Evolutionary conservation across 495 filamentous ascomycete genomes (phyloP).

Genomic region (Hypoxylon intermedium): DNA sequence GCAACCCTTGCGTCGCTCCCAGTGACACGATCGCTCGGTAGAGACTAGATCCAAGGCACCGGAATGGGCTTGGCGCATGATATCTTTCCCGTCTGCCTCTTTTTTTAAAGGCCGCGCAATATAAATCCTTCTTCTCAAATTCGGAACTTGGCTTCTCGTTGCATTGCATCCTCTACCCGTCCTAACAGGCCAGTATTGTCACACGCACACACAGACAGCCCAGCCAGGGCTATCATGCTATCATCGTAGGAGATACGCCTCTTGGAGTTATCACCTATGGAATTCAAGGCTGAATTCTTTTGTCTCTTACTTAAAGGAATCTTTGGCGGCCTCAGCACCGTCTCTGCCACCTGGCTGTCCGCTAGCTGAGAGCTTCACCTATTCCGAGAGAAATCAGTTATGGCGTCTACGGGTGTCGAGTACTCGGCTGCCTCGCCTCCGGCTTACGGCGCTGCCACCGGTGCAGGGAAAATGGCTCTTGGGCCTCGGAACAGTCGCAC

Average conservation of each 20-base stretch:
- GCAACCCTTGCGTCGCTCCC: background rate
- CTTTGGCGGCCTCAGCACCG: conserved; percentile 5
- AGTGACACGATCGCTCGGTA: conserved; percentile 5
- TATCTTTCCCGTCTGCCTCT: too few species aligned
- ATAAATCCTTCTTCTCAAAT: conserved; percentile 2
- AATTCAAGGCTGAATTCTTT: conserved; percentile 53
- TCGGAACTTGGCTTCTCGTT: conserved; percentile 14
- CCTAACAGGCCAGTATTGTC: conserved; percentile 14
- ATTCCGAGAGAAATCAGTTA: conserved; percentile 1
- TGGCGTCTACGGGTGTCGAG: conserved; percentile 28
- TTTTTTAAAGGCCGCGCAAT: conserved; percentile 18
- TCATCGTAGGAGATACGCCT: conserved; percentile 2
- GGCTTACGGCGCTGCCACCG: conserved; percentile 8
- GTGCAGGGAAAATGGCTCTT: conserved; percentile 22
- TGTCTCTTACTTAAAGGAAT: conserved; percentile 51
- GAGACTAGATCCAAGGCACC: background rate
- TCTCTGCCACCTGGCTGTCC: conserved; percentile 5
- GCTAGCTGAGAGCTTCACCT: conserved; percentile 9
- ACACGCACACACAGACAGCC: conserved; percentile 6
- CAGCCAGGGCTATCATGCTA: conserved; percentile 3
- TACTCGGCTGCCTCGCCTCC: conserved; percentile 20
- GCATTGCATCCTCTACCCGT: conserved; percentile 4
- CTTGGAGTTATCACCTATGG: conserved; percentile 35
- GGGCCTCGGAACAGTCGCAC: conserved; percentile 20
- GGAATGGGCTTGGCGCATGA: too few species aligned